Percentiles rank a stretch among this genome's conserved stretches.
These are phyloP conservation scores for Chlamydomonas asymmetrica DNA, from an alignment of 139 green algal genomes.

Conservation along the genomic window DNA sequence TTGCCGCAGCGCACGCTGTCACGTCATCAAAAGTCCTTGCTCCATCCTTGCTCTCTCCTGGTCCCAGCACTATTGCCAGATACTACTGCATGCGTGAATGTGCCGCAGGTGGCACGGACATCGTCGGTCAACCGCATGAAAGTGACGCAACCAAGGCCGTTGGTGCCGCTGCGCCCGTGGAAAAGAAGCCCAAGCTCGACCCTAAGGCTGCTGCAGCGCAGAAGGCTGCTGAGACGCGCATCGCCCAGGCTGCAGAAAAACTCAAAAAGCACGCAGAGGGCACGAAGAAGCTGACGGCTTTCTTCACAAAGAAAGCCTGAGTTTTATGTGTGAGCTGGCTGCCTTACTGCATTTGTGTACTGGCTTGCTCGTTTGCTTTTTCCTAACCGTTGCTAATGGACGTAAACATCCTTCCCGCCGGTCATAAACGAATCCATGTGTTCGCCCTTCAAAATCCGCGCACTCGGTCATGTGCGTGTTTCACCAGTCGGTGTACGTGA, in stretches of 20 bases:
- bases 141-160: neutral
- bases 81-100: no score
- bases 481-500: no score
- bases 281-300: conserved; percentile 42
- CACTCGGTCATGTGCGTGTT: no score
- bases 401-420: no score
- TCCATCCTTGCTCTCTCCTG: neutral
- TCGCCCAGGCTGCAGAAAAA: no score
- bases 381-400: no score
- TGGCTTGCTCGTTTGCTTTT: no score
- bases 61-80: no score
- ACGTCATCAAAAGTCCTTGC: neutral
- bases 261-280: conserved; percentile 43
- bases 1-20: neutral
- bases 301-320: conserved; percentile 48
- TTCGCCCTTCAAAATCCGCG: no score
- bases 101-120: neutral
- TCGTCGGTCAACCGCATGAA: conserved; percentile 3
- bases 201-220: neutral
- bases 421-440: no score
- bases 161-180: neutral
- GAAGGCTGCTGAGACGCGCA: conserved; percentile 21
- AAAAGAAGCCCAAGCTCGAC: conserved; percentile 30
- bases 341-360: no score
- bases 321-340: no score